Evolutionary conservation across 805 yeast genomes (phyloP).

Genomic region (Yamadazyma insecticola): DNA sequence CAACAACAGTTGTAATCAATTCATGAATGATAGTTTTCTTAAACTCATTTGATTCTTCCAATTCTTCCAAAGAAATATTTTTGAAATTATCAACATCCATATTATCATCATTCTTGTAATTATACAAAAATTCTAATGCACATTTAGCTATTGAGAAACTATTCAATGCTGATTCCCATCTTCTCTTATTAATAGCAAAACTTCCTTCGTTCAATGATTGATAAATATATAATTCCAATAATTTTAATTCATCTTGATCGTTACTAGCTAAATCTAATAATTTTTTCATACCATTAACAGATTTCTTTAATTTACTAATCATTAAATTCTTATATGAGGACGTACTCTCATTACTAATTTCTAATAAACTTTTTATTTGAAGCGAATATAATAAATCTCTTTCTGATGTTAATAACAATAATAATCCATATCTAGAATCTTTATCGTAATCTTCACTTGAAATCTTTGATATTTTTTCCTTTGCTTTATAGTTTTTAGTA

Average conservation of each 20-base stretch:
- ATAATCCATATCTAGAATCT: slow-evolving; percentile 50
- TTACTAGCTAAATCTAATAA: slow-evolving; percentile 37
- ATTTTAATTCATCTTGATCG: slow-evolving; percentile 29
- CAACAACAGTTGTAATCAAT: slow-evolving; percentile 53
- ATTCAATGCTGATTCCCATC: slow-evolving; percentile 51
- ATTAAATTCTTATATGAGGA: slow-evolving; percentile 43
- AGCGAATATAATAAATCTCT: slow-evolving; percentile 68
- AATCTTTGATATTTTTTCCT: slow-evolving; percentile 45
- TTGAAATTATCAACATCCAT: slow-evolving; percentile 16
- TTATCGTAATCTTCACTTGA: slow-evolving; percentile 44
- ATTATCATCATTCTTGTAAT: slow-evolving; percentile 16
- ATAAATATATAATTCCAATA: slow-evolving; percentile 30
- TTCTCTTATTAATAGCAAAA: slow-evolving; percentile 46
- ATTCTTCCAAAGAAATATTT: too few relatives aligned
- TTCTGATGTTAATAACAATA: slow-evolving; percentile 69
- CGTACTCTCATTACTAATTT: slow-evolving; percentile 42
- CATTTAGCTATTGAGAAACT: slow-evolving; percentile 59
- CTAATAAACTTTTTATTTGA: slow-evolving; percentile 54
- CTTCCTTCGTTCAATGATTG: slow-evolving; percentile 51
- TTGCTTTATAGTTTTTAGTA: slow-evolving; percentile 54
- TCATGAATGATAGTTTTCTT: slow-evolving; percentile 47
- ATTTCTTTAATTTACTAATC: slow-evolving; percentile 63
- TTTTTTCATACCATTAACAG: slow-evolving; percentile 41
- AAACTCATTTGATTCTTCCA: slow-evolving; percentile 6
- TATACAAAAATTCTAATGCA: slow-evolving; percentile 47